These are phyloP conservation scores for Porcisia deanei DNA, from an alignment of 208 protist genomes.

Conservation along the genomic window DNA sequence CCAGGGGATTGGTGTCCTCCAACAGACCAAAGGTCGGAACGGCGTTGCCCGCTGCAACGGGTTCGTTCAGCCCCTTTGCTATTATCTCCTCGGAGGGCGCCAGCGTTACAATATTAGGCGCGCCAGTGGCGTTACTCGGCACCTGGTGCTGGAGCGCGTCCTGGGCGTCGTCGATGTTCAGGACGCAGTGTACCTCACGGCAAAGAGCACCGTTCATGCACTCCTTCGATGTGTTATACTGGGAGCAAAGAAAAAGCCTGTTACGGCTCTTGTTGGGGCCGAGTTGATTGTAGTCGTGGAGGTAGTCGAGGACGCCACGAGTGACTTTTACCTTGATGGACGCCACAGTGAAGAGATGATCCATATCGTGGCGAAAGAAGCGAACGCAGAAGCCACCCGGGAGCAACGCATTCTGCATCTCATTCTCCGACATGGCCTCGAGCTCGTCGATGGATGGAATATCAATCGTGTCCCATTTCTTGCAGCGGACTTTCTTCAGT, in stretches of 20 bases:
- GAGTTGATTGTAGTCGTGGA: constrained; percentile 78
- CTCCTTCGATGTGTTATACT: constrained; percentile 42
- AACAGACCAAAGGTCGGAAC: constrained; percentile 12
- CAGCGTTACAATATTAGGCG: constrained; percentile 40
- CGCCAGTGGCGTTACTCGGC: constrained; percentile 72
- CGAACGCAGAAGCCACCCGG: constrained; percentile 69
- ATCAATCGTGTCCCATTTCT: constrained; percentile 66
- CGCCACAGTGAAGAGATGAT: constrained; percentile 63
- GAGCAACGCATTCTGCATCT: constrained; percentile 38
- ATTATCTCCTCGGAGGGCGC: constrained; percentile 35
- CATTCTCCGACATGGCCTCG: constrained; percentile 35
- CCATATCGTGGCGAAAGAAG: constrained; percentile 78
- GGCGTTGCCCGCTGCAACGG: constrained; percentile 5
- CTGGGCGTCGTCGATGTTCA: constrained; percentile 49
- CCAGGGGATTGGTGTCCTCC: constrained; percentile 33
- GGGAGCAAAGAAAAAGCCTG: constrained; percentile 70
- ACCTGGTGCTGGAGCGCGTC: constrained; percentile 58
- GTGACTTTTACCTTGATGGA: constrained; percentile 61
- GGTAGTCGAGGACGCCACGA: constrained; percentile 72
- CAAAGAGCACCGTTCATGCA: constrained; percentile 70
- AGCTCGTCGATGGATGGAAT: constrained; percentile 65
- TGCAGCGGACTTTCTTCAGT: constrained; percentile 44
- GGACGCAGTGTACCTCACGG: constrained; percentile 73
- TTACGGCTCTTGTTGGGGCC: constrained; percentile 79
- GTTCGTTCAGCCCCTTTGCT: constrained; percentile 37